Percentiles rank a stretch among this genome's conserved stretches.
Conservation (phyloP, 2,329 filamentous ascomycete species). For the Cercospora zeae-maydis region DNA sequence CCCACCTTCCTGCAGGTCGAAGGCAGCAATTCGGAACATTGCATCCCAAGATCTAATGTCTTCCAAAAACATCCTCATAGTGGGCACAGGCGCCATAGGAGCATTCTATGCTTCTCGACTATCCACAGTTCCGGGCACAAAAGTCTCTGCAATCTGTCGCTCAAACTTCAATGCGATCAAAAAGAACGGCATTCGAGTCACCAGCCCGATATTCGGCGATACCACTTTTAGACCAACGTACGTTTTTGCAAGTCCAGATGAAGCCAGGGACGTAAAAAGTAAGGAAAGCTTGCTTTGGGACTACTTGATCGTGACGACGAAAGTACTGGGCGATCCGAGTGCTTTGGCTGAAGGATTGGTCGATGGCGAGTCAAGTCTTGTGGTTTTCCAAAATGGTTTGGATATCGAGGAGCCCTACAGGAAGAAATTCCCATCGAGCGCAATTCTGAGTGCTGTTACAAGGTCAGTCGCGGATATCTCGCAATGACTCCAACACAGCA, state of each 20-base stretch:
- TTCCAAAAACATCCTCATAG: slow-evolving; percentile 57
- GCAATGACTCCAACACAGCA: background rate
- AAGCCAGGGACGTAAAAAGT: slow-evolving; percentile 47
- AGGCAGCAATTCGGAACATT: background rate
- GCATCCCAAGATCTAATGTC: slow-evolving; percentile 5
- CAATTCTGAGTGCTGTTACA: slow-evolving; percentile 65
- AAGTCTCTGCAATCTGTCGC: slow-evolving; percentile 67
- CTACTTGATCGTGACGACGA: slow-evolving; percentile 66
- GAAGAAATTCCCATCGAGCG: slow-evolving; percentile 56
- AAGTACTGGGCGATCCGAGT: slow-evolving; percentile 62
- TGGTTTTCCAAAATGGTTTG: slow-evolving; percentile 69
- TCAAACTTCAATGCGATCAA: slow-evolving; percentile 67
- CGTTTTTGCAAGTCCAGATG: slow-evolving; percentile 58
- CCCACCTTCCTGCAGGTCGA: background rate
- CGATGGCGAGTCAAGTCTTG: slow-evolving; percentile 52
- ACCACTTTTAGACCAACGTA: slow-evolving; percentile 60
- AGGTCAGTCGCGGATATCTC: background rate
- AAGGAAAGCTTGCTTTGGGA: slow-evolving; percentile 47
- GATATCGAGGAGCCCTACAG: slow-evolving; percentile 66
- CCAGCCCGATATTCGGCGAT: slow-evolving; percentile 63
- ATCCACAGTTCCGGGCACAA: slow-evolving; percentile 49
- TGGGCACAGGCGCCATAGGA: slow-evolving; percentile 67
- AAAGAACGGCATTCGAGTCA: slow-evolving; percentile 58
- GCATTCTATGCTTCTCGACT: slow-evolving; percentile 69
- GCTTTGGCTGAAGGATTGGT: slow-evolving; percentile 59